These are phyloP conservation scores for Aeschynomene evenia DNA, from an alignment of 306 rosid genomes.

Conservation along the genomic window DNA sequence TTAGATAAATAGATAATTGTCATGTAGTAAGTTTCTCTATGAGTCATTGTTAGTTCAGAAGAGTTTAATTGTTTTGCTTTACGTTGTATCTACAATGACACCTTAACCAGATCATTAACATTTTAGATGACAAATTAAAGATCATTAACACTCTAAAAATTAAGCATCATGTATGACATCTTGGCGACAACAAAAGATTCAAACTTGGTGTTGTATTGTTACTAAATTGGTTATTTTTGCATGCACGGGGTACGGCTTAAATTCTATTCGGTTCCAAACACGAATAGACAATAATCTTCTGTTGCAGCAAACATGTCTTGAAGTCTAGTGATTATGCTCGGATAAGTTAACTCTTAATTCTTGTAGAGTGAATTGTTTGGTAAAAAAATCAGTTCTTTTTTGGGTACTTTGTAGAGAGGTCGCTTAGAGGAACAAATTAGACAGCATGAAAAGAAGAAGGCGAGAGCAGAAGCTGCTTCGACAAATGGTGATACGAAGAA, in stretches of 20 bases:
- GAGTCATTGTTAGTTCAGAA: not conserved
- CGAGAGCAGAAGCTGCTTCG: slow-evolving; percentile 49
- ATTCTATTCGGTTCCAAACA: not conserved
- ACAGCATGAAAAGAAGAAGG: slow-evolving; percentile 80
- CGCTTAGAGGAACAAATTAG: slow-evolving; percentile 89
- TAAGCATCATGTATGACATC: not conserved
- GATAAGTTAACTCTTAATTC: not conserved
- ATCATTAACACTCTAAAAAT: not conserved
- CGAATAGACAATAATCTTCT: not conserved
- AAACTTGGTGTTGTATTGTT: slow-evolving; percentile 22
- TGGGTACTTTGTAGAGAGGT: slow-evolving; percentile 57
- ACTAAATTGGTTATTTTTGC: not conserved
- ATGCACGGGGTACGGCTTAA: not conserved
- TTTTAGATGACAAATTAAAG: not conserved
- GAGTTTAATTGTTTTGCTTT: not conserved
- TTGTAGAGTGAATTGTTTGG: slow-evolving; percentile 17
- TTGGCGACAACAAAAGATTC: not conserved
- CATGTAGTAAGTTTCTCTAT: slow-evolving; percentile 1
- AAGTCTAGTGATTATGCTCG: not conserved
- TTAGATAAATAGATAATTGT: slow-evolving; percentile 7
- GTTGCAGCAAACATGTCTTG: not conserved
- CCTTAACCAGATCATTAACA: slow-evolving; percentile 13
- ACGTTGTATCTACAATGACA: slow-evolving; percentile 4
- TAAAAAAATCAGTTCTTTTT: slow-evolving; percentile 12
- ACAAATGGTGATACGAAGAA: slow-evolving; percentile 37